Percentiles rank a stretch among this genome's conserved stretches.
These are phyloP conservation scores for Aspergillus proliferans DNA, from an alignment of 2,329 filamentous ascomycete genomes.

Conservation along the genomic window DNA sequence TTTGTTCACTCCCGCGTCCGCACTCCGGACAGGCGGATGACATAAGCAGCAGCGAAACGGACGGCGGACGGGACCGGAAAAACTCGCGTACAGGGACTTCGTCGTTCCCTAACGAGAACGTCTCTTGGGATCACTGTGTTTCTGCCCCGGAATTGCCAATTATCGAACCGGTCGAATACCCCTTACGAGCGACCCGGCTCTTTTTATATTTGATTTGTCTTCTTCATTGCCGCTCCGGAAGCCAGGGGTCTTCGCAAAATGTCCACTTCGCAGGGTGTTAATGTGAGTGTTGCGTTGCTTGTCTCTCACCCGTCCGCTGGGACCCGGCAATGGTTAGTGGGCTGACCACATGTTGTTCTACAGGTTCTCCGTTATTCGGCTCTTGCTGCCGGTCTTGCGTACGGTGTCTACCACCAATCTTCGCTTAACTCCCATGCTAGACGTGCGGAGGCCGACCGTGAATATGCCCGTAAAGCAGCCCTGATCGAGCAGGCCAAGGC, in stretches of 20 bases:
- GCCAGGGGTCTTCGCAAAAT: constrained; percentile 44
- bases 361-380: constrained; percentile 97
- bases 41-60: constrained; percentile 27
- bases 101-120: constrained; percentile 3
- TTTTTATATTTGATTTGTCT: constrained; percentile 26
- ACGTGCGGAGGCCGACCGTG: constrained; percentile 64
- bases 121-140: neutral
- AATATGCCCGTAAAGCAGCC: constrained; percentile 84
- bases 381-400: constrained; percentile 84
- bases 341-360: constrained; percentile 17
- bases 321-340: constrained; percentile 7
- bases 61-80: constrained; percentile 32
- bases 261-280: constrained; percentile 62
- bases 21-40: constrained; percentile 22
- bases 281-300: constrained; percentile 45
- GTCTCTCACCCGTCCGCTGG: constrained; percentile 9
- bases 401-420: constrained; percentile 91
- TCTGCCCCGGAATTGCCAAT: constrained; percentile 18
- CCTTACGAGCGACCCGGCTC: constrained; percentile 22
- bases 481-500: constrained; percentile 91
- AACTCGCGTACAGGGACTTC: constrained; percentile 39
- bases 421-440: constrained; percentile 67
- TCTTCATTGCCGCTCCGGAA: constrained; percentile 39
- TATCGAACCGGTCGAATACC: constrained; percentile 32
- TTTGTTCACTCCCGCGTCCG: constrained; percentile 8